Percentiles rank a stretch among this genome's conserved stretches.
Evolutionary conservation across 192 early-diverging fungal genomes (phyloP).

Genomic region (Lobosporangium transversale): DNA sequence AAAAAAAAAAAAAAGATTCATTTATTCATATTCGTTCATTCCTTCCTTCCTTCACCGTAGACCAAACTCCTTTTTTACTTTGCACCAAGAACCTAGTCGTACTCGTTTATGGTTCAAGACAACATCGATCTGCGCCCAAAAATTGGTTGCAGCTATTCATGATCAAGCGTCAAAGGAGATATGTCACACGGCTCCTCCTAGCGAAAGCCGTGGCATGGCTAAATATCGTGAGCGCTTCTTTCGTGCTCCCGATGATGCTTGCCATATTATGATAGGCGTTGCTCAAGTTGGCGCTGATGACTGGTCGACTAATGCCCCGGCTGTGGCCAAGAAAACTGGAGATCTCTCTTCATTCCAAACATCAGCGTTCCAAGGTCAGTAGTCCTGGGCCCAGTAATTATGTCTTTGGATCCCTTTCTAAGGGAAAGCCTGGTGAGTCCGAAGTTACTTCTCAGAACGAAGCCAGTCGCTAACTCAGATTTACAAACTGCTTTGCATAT

Average conservation of each 20-base stretch:
- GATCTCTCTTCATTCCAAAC: slow-evolving; percentile 81
- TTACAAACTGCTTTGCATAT: slow-evolving; percentile 55
- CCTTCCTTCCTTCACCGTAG: too few species aligned
- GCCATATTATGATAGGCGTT: slow-evolving; percentile 36
- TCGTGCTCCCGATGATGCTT: slow-evolving; percentile 57
- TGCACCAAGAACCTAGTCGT: too few species aligned
- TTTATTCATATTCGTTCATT: too few species aligned
- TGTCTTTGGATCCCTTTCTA: slow-evolving; percentile 58
- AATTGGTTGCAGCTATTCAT: slow-evolving; percentile 94
- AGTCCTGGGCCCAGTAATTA: slow-evolving; percentile 61
- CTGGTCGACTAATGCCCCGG: slow-evolving; percentile 72
- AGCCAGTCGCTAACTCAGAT: slow-evolving; percentile 55
- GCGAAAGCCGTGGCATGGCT: slow-evolving; percentile 69
- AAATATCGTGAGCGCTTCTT: slow-evolving; percentile 72
- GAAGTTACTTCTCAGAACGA: slow-evolving; percentile 54
- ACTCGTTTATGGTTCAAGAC: slow-evolving; percentile 92
- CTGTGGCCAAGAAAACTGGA: slow-evolving; percentile 65
- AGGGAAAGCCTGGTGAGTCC: slow-evolving; percentile 56
- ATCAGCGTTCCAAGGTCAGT: slow-evolving; percentile 65
- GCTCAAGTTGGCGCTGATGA: slow-evolving; percentile 71
- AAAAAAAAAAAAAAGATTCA: too few species aligned
- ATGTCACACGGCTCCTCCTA: slow-evolving; percentile 71
- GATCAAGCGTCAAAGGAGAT: slow-evolving; percentile 73
- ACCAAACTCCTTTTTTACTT: too few species aligned
- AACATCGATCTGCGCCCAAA: slow-evolving; percentile 83